phyloP scores from a whole-genome alignment of 106 monocot genomes.

The Dactylorhiza incarnata region DNA sequence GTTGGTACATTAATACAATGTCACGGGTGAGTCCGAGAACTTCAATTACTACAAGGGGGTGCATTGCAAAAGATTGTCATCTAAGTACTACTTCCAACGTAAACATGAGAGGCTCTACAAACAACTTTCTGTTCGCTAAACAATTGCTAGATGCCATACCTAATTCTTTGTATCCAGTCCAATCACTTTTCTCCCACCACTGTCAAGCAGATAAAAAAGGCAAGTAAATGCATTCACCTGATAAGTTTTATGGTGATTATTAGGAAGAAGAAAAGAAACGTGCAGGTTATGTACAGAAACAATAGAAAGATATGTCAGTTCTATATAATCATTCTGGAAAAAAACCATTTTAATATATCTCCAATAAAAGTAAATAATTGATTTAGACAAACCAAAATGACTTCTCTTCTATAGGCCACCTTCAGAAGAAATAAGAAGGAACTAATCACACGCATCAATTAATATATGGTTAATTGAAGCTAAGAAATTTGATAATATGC shows the following conservation, averaged over 20 bases:
- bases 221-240: constrained; percentile 26
- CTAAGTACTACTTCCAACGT: background rate
- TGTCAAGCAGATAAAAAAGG: constrained; percentile 53
- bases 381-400: background rate
- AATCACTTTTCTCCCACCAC: constrained; percentile 99
- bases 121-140: background rate
- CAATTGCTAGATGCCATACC: constrained; percentile 34
- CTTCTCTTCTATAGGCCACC: background rate
- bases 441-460: background rate
- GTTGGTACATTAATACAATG: background rate
- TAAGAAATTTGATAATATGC: background rate
- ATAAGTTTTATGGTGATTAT: constrained; percentile 3
- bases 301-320: background rate
- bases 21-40: background rate
- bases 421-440: background rate
- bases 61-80: background rate
- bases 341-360: background rate
- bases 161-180: constrained; percentile 99
- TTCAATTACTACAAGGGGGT: background rate
- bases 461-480: background rate
- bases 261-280: background rate
- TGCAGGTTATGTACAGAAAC: background rate
- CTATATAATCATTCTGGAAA: background rate
- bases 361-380: background rate
- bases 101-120: background rate